A percentile compares a stretch with the other conserved stretches of the same genome.
Evolutionary conservation across 1,139 yeast species (phyloP).

Genomic region (Diutina ranongensis): DNA sequence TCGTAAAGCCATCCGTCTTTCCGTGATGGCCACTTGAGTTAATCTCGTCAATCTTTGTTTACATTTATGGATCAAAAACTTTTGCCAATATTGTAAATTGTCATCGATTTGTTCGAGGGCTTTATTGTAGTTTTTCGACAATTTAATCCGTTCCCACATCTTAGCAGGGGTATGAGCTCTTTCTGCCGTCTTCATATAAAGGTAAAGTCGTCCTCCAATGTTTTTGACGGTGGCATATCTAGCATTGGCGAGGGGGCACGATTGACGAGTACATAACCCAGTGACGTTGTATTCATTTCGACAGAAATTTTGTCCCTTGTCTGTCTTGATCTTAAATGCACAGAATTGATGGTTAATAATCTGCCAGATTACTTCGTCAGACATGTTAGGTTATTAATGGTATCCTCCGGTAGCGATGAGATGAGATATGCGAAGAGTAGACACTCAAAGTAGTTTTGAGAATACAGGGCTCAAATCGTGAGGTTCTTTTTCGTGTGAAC

Average conservation of each 20-base stretch:
- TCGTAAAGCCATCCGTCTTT: conserved; percentile 80
- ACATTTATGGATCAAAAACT: conserved; percentile 82
- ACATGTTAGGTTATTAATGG: conserved; percentile 14
- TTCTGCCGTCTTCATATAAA: conserved; percentile 96
- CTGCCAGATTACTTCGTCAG: conserved; percentile 75
- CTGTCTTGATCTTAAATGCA: conserved; percentile 74
- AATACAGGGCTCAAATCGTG: no score
- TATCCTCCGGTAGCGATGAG: background rate
- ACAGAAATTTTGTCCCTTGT: conserved; percentile 73
- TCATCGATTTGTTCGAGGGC: conserved; percentile 85
- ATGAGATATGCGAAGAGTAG: background rate
- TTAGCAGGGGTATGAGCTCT: conserved; percentile 91
- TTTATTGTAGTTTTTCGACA: conserved; percentile 76
- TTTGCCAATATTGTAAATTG: conserved; percentile 86
- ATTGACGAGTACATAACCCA: conserved; percentile 84
- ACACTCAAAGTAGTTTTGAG: no score
- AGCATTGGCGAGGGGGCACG: conserved; percentile 94
- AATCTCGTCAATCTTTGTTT: conserved; percentile 90
- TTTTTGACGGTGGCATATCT: conserved; percentile 90
- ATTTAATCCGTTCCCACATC: conserved; percentile 86
- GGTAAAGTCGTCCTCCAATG: conserved; percentile 75
- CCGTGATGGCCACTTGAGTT: conserved; percentile 94
- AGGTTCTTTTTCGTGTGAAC: no score
- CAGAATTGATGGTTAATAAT: conserved; percentile 84
- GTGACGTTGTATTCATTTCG: conserved; percentile 82